Percentiles rank a stretch among this genome's conserved stretches.
Evolutionary conservation across 2,329 filamentous ascomycete species (phyloP).

Genomic region (Fusarium temperatum): DNA sequence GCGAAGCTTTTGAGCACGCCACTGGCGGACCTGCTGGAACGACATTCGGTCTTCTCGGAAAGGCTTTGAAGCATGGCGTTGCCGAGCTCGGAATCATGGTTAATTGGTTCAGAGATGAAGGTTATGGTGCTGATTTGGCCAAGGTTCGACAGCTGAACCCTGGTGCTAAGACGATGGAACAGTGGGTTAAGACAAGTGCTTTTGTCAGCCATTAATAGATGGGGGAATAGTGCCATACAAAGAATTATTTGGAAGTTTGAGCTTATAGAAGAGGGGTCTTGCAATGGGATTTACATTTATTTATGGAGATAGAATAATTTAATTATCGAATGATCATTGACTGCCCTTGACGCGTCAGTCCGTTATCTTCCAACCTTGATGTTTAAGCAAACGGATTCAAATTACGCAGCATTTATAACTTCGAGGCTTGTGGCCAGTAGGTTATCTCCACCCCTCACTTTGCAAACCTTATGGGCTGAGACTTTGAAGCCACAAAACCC

Average conservation of each 20-base stretch:
- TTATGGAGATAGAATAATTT: too few species aligned
- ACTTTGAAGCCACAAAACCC: background rate
- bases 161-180: constrained; percentile 8
- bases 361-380: background rate
- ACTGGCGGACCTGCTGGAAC: constrained; percentile 5
- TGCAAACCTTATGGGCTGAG: too few species aligned
- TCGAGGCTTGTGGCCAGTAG: too few species aligned
- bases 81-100: constrained; percentile 24
- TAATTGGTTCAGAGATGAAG: constrained; percentile 27
- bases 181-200: constrained; percentile 24
- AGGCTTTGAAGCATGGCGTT: constrained; percentile 16
- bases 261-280: background rate
- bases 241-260: background rate
- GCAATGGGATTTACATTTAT: background rate
- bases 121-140: constrained; percentile 16
- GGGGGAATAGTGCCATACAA: background rate
- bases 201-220: background rate
- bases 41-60: constrained; percentile 16
- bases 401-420: background rate
- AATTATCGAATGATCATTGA: background rate
- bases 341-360: background rate
- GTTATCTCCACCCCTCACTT: background rate
- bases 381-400: background rate
- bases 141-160: constrained; percentile 21
- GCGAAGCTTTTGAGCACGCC: constrained; percentile 3